Conservation (phyloP, 2,329 filamentous ascomycete genomes). For the Colletotrichum agaves region DNA sequence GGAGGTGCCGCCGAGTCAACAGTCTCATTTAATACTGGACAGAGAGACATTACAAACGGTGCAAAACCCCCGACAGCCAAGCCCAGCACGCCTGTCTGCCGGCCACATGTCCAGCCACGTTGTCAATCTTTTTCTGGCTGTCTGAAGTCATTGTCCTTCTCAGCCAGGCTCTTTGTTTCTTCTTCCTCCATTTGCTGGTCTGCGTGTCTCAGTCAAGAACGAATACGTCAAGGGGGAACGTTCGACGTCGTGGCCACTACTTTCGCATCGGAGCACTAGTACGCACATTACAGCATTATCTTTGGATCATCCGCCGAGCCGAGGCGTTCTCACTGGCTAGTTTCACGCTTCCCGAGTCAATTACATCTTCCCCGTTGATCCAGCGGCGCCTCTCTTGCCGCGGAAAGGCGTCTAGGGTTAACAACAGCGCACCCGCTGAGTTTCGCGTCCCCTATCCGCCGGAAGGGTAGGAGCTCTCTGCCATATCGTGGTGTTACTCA, state of each 20-base stretch:
- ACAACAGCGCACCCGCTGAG: background rate
- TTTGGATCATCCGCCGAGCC: conserved; percentile 10
- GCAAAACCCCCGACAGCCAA: background rate
- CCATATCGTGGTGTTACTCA: too few species aligned
- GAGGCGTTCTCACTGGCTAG: background rate
- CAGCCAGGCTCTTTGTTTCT: conserved; percentile 8
- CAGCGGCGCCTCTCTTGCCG: conserved; percentile 2
- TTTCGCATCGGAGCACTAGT: background rate
- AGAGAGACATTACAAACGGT: conserved; percentile 6
- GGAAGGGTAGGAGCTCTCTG: too few species aligned
- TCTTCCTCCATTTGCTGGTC: background rate
- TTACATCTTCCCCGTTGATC: background rate
- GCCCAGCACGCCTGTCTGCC: background rate
- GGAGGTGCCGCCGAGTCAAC: background rate
- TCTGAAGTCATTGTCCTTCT: background rate
- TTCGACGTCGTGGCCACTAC: background rate
- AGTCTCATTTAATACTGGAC: background rate
- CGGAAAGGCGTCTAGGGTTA: background rate
- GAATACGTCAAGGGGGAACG: background rate
- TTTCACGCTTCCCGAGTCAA: background rate
- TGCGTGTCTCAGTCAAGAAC: conserved; percentile 22
- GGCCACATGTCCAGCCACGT: conserved; percentile 9
- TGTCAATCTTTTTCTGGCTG: background rate
- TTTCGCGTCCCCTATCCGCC: background rate
- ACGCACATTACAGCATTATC: conserved; percentile 7